Conservation (phyloP, 352 stramenopile genomes). For the Pythium phragmitis region DNA sequence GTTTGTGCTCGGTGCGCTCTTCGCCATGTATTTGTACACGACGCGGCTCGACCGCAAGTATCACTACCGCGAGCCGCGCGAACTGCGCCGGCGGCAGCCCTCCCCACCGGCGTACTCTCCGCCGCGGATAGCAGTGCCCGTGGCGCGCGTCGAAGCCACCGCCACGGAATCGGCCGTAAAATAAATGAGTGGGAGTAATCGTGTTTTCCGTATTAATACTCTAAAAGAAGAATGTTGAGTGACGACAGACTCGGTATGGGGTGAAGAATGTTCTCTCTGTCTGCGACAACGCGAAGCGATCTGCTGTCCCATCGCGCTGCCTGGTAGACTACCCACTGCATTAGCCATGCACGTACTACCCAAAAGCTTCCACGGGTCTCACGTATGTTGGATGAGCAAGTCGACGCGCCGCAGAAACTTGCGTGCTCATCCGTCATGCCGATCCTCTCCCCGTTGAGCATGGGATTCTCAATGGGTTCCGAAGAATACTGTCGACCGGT, state of each 20-base stretch:
- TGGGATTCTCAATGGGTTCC: not conserved
- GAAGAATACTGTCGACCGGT: not conserved
- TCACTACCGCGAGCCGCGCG: constrained; percentile 1
- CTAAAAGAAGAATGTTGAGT: no score
- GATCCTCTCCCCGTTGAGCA: not conserved
- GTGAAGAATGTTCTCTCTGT: no score
- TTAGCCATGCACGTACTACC: no score
- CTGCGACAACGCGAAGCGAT: no score
- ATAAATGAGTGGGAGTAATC: not conserved
- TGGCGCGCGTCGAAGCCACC: not conserved
- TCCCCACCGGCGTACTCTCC: not conserved
- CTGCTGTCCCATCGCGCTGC: no score
- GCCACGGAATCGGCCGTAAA: not conserved
- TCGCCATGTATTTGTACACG: constrained; percentile 3
- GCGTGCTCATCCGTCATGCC: not conserved
- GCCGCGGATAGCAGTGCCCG: not conserved
- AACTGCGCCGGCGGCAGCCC: not conserved
- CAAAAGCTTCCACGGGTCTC: no score
- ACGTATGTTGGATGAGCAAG: no score
- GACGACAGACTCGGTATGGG: no score
- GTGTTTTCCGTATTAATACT: no score
- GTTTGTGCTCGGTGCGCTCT: not conserved
- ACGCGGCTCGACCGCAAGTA: constrained; percentile 3
- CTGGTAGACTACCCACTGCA: no score
- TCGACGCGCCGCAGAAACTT: not conserved